These are phyloP conservation scores for Apostasia ramifera DNA, from an alignment of 106 monocot species.

Conservation along the genomic window DNA sequence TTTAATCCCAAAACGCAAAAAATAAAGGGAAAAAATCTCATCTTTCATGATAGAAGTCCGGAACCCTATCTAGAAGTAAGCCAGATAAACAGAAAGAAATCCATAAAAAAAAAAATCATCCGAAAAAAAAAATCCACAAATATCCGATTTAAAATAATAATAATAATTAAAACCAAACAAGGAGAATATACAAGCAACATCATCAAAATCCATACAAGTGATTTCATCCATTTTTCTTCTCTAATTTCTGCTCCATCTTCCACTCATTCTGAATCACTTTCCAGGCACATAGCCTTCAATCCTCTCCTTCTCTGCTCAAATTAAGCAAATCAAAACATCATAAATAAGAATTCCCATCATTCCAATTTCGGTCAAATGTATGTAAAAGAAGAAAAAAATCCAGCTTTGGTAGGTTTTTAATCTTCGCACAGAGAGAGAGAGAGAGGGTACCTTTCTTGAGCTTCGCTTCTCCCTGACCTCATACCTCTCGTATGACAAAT, in stretches of 20 bases:
- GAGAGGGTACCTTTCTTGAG: slow-evolving; percentile 61
- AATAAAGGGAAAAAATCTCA: too few species aligned
- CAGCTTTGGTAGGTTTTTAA: neutral
- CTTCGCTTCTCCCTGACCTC: slow-evolving; percentile 94
- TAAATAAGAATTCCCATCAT: neutral
- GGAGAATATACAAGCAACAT: neutral
- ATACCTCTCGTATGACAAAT: slow-evolving; percentile 84
- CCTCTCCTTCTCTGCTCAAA: slow-evolving; percentile 10
- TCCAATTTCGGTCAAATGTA: neutral
- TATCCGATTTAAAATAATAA: neutral
- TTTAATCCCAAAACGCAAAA: too few species aligned
- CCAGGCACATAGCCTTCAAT: slow-evolving; percentile 9
- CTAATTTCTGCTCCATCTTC: neutral
- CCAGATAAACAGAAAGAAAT: too few species aligned
- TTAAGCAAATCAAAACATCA: neutral
- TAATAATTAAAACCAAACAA: slow-evolving; percentile 1
- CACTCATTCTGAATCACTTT: slow-evolving; percentile 10
- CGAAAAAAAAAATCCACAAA: neutral
- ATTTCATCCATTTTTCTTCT: neutral
- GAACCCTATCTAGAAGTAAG: too few species aligned
- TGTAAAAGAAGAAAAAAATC: too few species aligned
- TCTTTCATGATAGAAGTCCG: too few species aligned
- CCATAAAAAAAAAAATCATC: neutral
- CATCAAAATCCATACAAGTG: neutral
- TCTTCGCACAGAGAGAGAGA: neutral